These are phyloP conservation scores for Seminavis robusta DNA, from an alignment of 108 stramenopile species.

Conservation along the genomic window DNA sequence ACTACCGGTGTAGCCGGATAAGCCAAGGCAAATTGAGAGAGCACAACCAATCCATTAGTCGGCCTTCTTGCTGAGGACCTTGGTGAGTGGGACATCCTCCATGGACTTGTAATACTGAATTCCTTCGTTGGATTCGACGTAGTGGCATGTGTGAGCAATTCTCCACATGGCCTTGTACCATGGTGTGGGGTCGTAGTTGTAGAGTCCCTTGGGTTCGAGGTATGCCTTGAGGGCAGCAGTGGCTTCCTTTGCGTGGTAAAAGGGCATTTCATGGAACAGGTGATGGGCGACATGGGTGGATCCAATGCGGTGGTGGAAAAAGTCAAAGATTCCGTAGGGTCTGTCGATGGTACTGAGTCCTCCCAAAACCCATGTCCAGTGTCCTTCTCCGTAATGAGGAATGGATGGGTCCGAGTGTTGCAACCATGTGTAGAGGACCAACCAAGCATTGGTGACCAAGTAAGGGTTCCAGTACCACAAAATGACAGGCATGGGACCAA, in stretches of 20 bases:
- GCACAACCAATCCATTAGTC: constrained; percentile 24
- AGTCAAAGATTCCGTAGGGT: constrained; percentile 93
- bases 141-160: constrained; percentile 86
- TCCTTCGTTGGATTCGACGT: constrained; percentile 75
- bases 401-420: constrained; percentile 98
- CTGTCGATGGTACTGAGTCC: constrained; percentile 97
- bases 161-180: constrained; percentile 86
- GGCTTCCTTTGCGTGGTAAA: constrained; percentile 95
- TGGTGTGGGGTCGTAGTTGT: constrained; percentile 93
- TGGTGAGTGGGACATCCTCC: constrained; percentile 73
- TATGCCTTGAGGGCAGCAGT: constrained; percentile 85
- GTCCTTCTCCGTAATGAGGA: constrained; percentile 93
- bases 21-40: too few species aligned
- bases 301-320: constrained; percentile 96
- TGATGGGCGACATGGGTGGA: constrained; percentile 98
- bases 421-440: constrained; percentile 99
- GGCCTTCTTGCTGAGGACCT: constrained; percentile 37
- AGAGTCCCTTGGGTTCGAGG: constrained; percentile 84
- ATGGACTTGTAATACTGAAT: constrained; percentile 89
- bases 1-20: too few species aligned
- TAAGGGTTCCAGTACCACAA: constrained; percentile 95
- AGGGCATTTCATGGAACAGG: constrained; percentile 98
- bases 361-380: constrained; percentile 98
- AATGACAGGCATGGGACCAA: constrained; percentile 76
- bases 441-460: constrained; percentile 91